These are phyloP conservation scores for Eimeria maxima DNA, from an alignment of 169 alveolate species.

Conservation along the genomic window DNA sequence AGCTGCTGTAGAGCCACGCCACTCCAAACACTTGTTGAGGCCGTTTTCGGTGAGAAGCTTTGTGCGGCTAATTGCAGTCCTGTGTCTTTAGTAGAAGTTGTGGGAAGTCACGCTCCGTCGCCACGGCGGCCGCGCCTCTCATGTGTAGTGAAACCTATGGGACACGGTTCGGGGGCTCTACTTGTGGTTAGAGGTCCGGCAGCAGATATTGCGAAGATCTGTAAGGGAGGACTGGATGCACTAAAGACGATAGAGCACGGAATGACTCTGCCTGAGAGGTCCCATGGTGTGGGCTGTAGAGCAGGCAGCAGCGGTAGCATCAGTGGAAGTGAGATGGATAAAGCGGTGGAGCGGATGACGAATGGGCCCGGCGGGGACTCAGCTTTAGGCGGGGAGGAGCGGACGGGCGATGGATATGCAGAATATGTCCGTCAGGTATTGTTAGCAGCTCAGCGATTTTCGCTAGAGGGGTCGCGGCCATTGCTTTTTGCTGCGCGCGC, in stretches of 20 bases:
- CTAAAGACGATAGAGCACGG: conserved; percentile 30
- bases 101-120: conserved; percentile 58
- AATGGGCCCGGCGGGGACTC: neutral
- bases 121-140: conserved; percentile 73
- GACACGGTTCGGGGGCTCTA: conserved; percentile 69
- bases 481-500: conserved; percentile 48
- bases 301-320: conserved; percentile 31
- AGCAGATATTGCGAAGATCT: conserved; percentile 49
- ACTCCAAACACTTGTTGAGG: conserved; percentile 54
- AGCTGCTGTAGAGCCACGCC: conserved; percentile 70
- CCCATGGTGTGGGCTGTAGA: neutral
- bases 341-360: neutral
- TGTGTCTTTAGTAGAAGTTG: conserved; percentile 55
- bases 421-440: conserved; percentile 32
- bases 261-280: neutral
- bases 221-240: conserved; percentile 37
- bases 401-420: neutral
- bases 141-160: conserved; percentile 70
- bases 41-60: conserved; percentile 71
- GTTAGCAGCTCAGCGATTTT: conserved; percentile 63
- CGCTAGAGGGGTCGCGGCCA: conserved; percentile 61
- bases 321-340: conserved; percentile 16
- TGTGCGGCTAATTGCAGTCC: conserved; percentile 35
- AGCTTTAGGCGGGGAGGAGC: neutral
- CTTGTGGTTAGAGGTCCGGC: conserved; percentile 65